Conservation (phyloP, 2,329 filamentous ascomycete genomes). For the Pseudogymnoascus sp. region DNA sequence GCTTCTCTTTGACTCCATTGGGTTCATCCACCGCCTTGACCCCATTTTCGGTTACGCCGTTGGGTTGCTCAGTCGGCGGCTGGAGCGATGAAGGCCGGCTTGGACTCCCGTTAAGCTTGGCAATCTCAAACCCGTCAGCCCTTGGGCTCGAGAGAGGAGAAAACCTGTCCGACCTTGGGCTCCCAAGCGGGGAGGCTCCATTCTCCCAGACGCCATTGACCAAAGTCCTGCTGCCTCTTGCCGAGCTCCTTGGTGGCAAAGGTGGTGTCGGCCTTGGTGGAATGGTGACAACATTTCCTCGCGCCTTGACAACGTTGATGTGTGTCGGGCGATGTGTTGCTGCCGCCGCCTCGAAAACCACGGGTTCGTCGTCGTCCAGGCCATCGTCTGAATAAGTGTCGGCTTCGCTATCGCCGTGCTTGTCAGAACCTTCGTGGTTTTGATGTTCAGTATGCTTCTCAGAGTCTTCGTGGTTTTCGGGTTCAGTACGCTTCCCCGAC, state of each 20-base stretch:
- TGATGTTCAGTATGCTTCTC: slow-evolving; percentile 28
- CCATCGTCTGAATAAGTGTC: slow-evolving; percentile 43
- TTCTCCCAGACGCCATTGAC: slow-evolving; percentile 19
- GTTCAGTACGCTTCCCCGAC: slow-evolving; percentile 28
- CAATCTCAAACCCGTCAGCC: slow-evolving; percentile 1
- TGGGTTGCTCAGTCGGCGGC: not conserved
- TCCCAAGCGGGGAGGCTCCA: not conserved
- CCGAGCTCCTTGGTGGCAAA: slow-evolving; percentile 67
- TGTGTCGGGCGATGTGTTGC: slow-evolving; percentile 42
- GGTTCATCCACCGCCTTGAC: not conserved
- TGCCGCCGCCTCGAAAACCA: slow-evolving; percentile 60
- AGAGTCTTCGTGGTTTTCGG: slow-evolving; percentile 24
- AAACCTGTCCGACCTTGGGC: slow-evolving; percentile 8
- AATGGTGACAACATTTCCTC: slow-evolving; percentile 77
- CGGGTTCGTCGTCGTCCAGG: slow-evolving; percentile 49
- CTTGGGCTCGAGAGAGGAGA: slow-evolving; percentile 7
- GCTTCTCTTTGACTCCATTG: not conserved
- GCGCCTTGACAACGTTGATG: slow-evolving; percentile 37
- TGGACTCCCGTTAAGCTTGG: not conserved
- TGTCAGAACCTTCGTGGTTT: slow-evolving; percentile 26
- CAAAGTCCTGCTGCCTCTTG: slow-evolving; percentile 27
- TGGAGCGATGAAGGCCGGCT: not conserved
- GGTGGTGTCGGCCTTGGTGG: slow-evolving; percentile 70
- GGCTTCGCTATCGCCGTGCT: slow-evolving; percentile 39
- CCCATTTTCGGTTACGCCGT: not conserved